A percentile compares a stretch with the other conserved stretches of the same genome.
phyloP scores from a whole-genome alignment of 176 grass and related monocot genomes.

The Eragrostis nindensis region DNA sequence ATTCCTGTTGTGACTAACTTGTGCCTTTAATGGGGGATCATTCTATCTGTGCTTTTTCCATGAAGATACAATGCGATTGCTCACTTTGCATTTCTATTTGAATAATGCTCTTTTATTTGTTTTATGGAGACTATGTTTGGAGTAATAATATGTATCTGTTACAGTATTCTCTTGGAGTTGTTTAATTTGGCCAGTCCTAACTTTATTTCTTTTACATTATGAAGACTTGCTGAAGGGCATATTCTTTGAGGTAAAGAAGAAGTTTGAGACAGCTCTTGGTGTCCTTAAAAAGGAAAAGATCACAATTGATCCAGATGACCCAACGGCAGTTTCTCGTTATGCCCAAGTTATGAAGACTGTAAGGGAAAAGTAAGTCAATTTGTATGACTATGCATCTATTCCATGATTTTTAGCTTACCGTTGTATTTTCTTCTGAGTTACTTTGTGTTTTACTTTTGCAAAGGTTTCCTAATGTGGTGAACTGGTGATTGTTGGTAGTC shows the following conservation, averaged over 20 bases:
- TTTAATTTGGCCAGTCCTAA: slow-evolving; percentile 24
- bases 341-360: slow-evolving; percentile 81
- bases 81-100: background rate
- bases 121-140: background rate
- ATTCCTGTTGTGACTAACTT: background rate
- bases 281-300: slow-evolving; percentile 98
- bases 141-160: background rate
- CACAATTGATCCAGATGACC: slow-evolving; percentile 91
- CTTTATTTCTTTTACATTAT: slow-evolving; percentile 6
- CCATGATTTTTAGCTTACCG: background rate
- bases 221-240: slow-evolving; percentile 90
- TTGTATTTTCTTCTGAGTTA: background rate
- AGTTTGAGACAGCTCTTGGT: slow-evolving; percentile 73
- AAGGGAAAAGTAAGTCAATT: slow-evolving; percentile 78
- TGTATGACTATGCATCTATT: slow-evolving; percentile 6
- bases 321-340: slow-evolving; percentile 71
- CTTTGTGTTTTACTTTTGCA: slow-evolving; percentile 1
- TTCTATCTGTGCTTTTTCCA: background rate
- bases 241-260: slow-evolving; percentile 94
- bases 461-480: background rate
- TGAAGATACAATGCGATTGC: slow-evolving; percentile 1
- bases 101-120: background rate
- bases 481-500: background rate
- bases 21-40: background rate
- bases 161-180: background rate